Evolutionary conservation across 2,329 filamentous ascomycete species (phyloP), one percentile per base, ranked within the genome.

Genomic region (Diaporthe citri): DNA sequence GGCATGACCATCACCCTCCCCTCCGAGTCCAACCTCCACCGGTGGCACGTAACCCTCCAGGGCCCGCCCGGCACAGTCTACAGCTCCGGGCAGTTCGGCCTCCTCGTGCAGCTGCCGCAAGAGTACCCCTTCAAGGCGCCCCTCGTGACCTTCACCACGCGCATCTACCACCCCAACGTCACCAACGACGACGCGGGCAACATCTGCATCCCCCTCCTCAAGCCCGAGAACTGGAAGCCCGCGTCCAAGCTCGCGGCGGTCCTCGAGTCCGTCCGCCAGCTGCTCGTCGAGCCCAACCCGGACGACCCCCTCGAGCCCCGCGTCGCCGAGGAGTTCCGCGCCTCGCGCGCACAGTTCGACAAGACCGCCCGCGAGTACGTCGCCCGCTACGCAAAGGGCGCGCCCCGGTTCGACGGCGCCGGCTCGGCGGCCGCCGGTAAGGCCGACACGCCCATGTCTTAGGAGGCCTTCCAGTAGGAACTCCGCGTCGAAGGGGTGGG

Each of bases 141-240:
- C 22, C 87, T 89, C 76, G 89, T 97, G 79, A 91, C 89, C 81
- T 97, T 98, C 89, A 86, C 88, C 78, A 98, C 95, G 70, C 96
- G 96, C 85, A 94, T 98, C 88, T 98, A 97, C 90, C 96, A 98
- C 87, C 95, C 96, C 59, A 98, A 98, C 86, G 91, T 98, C 75
- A 95, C 93, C 81, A 97, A 97, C 88, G 95, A 97, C 84, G 90
- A 90, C 81, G 90, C 92, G 78, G 96, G 96, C 77, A 93, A 90
- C 85, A 94, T 98, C 91, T 98, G 96, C 85, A 88, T 98, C 59
- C 92, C 91, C 76, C 90, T 96, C 84, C 91, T 98, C 79, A 95
- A 96, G 82, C 84, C 93, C 41, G 95, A 97, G 80, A 93, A 95
- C 85, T 98, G 96, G 96, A 98, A 98, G 88, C 96, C 96, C 25